Conservation (phyloP, 306 rosid species). For the Vigna unguiculata region DNA sequence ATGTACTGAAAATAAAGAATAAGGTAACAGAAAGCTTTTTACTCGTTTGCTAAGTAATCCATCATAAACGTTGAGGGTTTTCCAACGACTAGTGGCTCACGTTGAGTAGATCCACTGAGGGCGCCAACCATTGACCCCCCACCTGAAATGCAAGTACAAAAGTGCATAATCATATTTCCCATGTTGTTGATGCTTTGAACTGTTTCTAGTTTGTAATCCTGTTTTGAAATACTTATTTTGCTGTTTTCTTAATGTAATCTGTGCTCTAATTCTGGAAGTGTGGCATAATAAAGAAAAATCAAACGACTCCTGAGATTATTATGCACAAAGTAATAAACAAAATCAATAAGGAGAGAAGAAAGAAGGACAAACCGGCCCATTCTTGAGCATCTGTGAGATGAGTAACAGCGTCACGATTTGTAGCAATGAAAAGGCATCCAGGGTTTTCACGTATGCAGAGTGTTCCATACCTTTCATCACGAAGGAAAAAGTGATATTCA, state of each 20-base stretch:
- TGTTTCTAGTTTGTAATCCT: background rate
- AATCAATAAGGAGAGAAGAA: constrained; percentile 15
- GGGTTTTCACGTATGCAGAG: constrained; percentile 98
- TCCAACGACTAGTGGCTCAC: constrained; percentile 94
- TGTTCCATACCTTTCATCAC: constrained; percentile 79
- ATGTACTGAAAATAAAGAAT: constrained; percentile 13
- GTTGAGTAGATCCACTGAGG: constrained; percentile 85
- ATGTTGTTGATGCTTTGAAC: constrained; percentile 21
- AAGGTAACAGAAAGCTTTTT: constrained; percentile 45
- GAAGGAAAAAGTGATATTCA: constrained; percentile 23
- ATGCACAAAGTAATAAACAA: constrained; percentile 27
- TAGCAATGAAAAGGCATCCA: constrained; percentile 98
- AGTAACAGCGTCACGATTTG: constrained; percentile 97
- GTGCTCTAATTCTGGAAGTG: background rate
- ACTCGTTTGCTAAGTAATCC: constrained; percentile 91
- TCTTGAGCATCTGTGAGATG: constrained; percentile 99
- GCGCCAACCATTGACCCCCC: constrained; percentile 99
- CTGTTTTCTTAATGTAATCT: background rate
- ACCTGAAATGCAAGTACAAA: constrained; percentile 62
- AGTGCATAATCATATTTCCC: background rate
- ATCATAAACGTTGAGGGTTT: constrained; percentile 99
- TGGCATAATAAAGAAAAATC: background rate
- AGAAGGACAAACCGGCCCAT: constrained; percentile 88
- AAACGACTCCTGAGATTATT: constrained; percentile 26
- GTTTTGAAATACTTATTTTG: background rate